These are phyloP conservation scores for Vitis rotundifolia DNA, from an alignment of 164 flowering plant species.

Conservation along the genomic window DNA sequence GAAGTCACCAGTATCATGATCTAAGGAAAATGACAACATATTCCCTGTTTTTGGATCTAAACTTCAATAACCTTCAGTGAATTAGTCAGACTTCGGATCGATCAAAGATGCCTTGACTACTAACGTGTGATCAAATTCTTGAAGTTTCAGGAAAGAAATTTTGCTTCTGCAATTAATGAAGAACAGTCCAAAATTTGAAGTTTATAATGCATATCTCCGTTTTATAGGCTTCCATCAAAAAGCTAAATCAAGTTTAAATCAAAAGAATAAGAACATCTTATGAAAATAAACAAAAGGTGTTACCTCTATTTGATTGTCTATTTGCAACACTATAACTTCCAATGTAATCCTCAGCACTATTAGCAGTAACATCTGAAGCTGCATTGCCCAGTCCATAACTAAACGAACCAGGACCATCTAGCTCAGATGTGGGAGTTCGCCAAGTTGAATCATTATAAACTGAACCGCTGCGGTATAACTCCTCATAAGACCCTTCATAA, in stretches of 20 bases:
- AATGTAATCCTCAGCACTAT: slow-evolving; percentile 48
- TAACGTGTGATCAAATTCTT: background rate
- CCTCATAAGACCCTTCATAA: slow-evolving; percentile 40
- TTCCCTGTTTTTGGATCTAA: too few species aligned
- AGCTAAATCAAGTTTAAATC: background rate
- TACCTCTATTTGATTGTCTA: slow-evolving; percentile 80
- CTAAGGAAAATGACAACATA: too few species aligned
- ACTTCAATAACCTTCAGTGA: too few species aligned
- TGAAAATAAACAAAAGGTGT: background rate
- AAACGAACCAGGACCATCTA: slow-evolving; percentile 37
- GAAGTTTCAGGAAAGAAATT: background rate
- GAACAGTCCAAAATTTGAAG: background rate
- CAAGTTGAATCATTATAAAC: slow-evolving; percentile 42
- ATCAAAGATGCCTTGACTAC: background rate
- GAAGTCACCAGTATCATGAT: too few species aligned
- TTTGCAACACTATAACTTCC: slow-evolving; percentile 55
- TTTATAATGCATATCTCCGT: background rate
- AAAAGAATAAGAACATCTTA: background rate
- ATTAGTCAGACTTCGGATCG: background rate
- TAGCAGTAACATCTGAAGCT: slow-evolving; percentile 47
- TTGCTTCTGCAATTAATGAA: background rate
- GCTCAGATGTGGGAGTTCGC: slow-evolving; percentile 37
- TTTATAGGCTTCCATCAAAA: background rate
- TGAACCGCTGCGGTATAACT: slow-evolving; percentile 33
- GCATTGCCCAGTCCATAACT: slow-evolving; percentile 53